Conservation (phyloP, 495 filamentous ascomycete species). For the Trichoderma orchidacearum region DNA sequence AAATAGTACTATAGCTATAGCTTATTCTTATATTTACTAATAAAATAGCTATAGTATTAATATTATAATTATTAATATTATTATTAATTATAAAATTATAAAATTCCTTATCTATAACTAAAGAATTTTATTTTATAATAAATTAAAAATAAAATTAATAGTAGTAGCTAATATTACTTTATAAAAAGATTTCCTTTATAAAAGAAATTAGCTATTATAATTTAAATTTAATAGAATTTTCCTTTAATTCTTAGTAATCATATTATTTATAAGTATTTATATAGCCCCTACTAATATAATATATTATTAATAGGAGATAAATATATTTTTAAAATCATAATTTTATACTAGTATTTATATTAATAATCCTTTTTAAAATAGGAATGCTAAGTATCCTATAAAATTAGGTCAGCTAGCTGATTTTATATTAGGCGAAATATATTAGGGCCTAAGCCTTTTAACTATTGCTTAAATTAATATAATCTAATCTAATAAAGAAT, state of each 20-base stretch:
- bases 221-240: not conserved
- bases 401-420: not conserved
- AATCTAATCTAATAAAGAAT: too few relatives aligned
- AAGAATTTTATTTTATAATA: not conserved
- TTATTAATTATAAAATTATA: not conserved
- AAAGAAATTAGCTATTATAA: not conserved
- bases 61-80: too few relatives aligned
- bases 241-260: not conserved
- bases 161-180: not conserved
- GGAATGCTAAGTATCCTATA: not conserved
- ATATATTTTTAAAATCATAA: not conserved
- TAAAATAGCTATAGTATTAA: not conserved
- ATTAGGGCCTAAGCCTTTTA: too few relatives aligned
- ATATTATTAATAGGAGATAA: not conserved
- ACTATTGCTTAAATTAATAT: too few relatives aligned
- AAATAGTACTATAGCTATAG: too few relatives aligned
- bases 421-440: not conserved
- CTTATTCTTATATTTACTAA: too few relatives aligned
- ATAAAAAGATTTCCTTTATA: not conserved
- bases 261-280: not conserved
- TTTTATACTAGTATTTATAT: not conserved
- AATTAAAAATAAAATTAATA: not conserved
- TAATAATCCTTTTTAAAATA: not conserved
- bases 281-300: not conserved
- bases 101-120: not conserved